phyloP scores from a whole-genome alignment of 148 eudicot genomes.

The Diospyros lotus region DNA sequence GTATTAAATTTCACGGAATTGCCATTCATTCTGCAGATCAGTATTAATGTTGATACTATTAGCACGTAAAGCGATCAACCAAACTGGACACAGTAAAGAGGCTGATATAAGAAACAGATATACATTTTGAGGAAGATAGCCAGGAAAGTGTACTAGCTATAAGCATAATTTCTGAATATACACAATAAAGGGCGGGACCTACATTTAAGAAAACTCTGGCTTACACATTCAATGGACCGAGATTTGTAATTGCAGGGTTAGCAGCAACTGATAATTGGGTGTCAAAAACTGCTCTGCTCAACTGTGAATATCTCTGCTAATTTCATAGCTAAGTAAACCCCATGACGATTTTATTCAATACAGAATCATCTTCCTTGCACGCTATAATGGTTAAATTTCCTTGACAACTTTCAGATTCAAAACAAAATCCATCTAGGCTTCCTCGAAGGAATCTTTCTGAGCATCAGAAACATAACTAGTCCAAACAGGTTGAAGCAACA shows the following conservation, averaged over 20 bases:
- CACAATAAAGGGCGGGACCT: background rate
- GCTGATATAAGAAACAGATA: background rate
- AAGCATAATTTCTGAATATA: background rate
- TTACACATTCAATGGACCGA: background rate
- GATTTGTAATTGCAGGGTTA: background rate
- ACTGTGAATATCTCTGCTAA: no score
- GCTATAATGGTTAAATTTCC: no score
- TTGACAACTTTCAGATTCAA: no score
- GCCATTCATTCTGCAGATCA: background rate
- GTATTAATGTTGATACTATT: background rate
- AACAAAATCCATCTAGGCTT: constrained; percentile 9
- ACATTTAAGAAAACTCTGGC: background rate
- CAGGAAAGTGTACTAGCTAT: background rate
- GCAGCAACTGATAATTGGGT: no score
- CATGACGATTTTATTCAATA: no score
- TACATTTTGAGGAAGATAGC: background rate
- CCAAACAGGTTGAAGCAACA: constrained; percentile 65
- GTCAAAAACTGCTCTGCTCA: no score
- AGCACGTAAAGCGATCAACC: background rate
- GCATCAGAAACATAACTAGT: constrained; percentile 26
- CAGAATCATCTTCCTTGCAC: no score
- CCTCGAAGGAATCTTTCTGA: constrained; percentile 26
- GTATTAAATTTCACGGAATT: background rate
- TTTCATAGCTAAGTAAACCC: no score
- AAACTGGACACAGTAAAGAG: background rate